Conservation (phyloP, 2,329 filamentous ascomycete species). For the Pseudomassariella vexata region DNA sequence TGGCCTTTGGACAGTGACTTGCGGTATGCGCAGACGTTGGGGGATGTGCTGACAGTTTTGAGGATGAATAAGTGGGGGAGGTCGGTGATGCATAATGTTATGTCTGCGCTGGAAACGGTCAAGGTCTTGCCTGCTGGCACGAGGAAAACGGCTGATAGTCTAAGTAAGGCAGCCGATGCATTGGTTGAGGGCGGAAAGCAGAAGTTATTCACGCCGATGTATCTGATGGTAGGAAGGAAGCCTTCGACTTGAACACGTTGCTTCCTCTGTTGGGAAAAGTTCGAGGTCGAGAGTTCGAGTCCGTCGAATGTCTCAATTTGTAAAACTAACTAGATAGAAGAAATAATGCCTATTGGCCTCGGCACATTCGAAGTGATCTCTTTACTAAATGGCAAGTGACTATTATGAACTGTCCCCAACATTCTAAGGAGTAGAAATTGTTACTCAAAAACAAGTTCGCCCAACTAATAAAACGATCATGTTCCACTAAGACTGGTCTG, state of each 20-base stretch:
- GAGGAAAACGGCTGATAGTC: slow-evolving; percentile 65
- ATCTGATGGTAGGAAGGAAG: slow-evolving; percentile 66
- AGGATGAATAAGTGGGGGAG: slow-evolving; percentile 64
- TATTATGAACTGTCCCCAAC: no score
- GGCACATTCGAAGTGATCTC: no score
- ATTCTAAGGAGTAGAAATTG: no score
- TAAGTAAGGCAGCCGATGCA: slow-evolving; percentile 61
- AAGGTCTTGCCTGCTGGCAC: slow-evolving; percentile 58
- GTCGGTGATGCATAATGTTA: slow-evolving; percentile 53
- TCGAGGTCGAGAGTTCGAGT: no score
- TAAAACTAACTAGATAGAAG: no score
- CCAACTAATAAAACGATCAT: no score
- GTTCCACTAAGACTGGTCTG: no score
- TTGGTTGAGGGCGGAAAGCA: slow-evolving; percentile 62
- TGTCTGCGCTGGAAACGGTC: slow-evolving; percentile 56
- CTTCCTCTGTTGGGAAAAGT: no score
- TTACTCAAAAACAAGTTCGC: no score
- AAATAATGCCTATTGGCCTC: no score
- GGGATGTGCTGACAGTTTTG: slow-evolving; percentile 59
- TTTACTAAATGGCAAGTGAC: no score
- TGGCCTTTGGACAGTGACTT: slow-evolving; percentile 64
- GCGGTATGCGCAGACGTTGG: slow-evolving; percentile 54
- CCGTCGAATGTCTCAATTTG: no score
- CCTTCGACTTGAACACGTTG: slow-evolving; percentile 32
- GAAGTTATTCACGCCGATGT: slow-evolving; percentile 75